Evolutionary conservation across 2,329 filamentous ascomycete species (phyloP).

Genomic region (Helminthosporium solani): DNA sequence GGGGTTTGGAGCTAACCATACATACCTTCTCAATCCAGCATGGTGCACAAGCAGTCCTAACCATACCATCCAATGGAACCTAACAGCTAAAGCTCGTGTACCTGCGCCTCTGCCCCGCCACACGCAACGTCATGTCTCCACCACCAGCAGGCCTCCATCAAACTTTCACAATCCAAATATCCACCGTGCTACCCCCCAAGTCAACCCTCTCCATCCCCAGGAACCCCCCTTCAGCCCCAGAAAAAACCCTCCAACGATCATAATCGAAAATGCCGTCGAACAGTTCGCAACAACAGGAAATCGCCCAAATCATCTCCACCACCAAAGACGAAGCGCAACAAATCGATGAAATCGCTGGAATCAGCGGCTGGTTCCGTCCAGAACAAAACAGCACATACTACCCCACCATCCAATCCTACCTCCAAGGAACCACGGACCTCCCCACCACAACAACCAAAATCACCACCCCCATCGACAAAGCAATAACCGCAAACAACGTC

Average conservation of each 20-base stretch:
- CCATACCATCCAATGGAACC: background rate
- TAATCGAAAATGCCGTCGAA: background rate
- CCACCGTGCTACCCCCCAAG: too few species aligned
- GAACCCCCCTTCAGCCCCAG: too few species aligned
- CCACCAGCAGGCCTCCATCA: background rate
- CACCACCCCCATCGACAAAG: conserved; percentile 27
- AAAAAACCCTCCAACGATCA: background rate
- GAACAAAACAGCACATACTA: conserved; percentile 24
- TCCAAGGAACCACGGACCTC: conserved; percentile 17
- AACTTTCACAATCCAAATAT: background rate
- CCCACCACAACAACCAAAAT: conserved; percentile 18
- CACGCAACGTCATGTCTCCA: background rate
- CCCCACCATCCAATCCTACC: conserved; percentile 24
- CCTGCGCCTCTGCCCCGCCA: background rate
- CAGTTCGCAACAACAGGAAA: conserved; percentile 6
- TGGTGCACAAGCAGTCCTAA: background rate
- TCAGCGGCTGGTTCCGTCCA: conserved; percentile 33
- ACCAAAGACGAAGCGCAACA: conserved; percentile 15
- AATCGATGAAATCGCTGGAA: conserved; percentile 34
- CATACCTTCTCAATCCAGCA: background rate
- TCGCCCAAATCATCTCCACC: conserved; percentile 19
- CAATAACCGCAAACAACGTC: conserved; percentile 17
- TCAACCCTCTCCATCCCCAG: background rate
- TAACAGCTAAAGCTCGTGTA: background rate
- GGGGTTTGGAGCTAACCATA: background rate